Percentiles rank a stretch among this genome's conserved stretches.
Evolutionary conservation across 2,329 filamentous ascomycete genomes (phyloP).

Genomic region (Hymenoscyphus occultus): DNA sequence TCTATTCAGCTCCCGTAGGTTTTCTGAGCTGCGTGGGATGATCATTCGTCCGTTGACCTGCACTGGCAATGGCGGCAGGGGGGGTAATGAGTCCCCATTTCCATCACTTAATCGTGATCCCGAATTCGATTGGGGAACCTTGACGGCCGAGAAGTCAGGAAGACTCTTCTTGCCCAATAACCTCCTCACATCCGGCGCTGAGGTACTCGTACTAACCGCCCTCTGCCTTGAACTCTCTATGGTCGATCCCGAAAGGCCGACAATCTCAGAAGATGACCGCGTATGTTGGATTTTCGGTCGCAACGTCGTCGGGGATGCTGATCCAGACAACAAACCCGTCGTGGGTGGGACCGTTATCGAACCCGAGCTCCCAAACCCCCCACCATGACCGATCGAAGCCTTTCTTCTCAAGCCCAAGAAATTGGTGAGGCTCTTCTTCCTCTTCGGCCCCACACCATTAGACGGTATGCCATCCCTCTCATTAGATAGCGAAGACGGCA

Average conservation of each 20-base stretch:
- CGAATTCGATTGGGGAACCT: too few relatives aligned
- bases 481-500: not conserved
- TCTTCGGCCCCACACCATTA: not conserved
- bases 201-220: too few relatives aligned
- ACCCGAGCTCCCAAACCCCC: not conserved
- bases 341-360: too few relatives aligned
- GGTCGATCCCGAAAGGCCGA: too few relatives aligned
- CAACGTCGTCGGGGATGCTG: too few relatives aligned
- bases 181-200: not conserved
- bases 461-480: not conserved
- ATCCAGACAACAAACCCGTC: too few relatives aligned
- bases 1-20: not conserved
- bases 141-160: not conserved
- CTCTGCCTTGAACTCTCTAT: too few relatives aligned
- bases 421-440: constrained; percentile 3
- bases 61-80: not conserved
- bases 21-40: not conserved
- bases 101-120: too few relatives aligned
- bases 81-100: not conserved
- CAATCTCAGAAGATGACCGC: too few relatives aligned
- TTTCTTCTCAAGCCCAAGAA: not conserved
- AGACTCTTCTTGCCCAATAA: not conserved
- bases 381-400: not conserved
- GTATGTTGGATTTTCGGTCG: too few relatives aligned
- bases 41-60: not conserved